Base-by-base conservation (phyloP, 1,139 yeast genomes). In the Blastobotrys indianensis region DNA sequence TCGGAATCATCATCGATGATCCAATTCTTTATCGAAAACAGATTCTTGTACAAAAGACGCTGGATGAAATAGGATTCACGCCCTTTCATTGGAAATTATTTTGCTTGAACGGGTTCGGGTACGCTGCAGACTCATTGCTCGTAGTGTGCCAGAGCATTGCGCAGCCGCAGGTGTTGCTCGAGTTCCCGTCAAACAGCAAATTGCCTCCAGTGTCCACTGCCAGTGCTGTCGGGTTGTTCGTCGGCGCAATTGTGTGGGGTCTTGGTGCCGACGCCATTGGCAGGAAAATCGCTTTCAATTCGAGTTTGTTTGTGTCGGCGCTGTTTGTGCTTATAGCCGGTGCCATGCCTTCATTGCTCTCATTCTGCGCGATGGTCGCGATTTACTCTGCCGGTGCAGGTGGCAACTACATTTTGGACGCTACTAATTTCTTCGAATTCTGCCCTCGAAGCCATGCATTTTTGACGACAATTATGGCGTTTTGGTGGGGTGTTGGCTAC, bases 401-500 rank as follows among this genome's bases (percentile, higher is more conserved):
- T 49, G 83, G 83, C 46, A 79, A 79, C 56, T 66, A 77, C 51
- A 80, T 77, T 4, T 63, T 78, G 33, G 84, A 79, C 61, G 76
- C 79, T 25, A 70, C 81, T 42, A 77, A 76, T 9, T 76, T 79
- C 52, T 62, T 79, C 47, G 83, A 79, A 56, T 77, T 70, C 52
- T 62, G 78, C 42, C 83, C 84, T 2, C 65, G 67, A 39, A 73
- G 69, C 44, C 63, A 72, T 51, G 79, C 76, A 52, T 75, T 72
- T 68, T 60, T 79, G 48, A 69, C 76, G 42, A 76, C 82, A 0
- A 65, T 75, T 32, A 68, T 78, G 65, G 82, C 83, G 9, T 62
- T 68, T 16, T 77, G 75, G 65, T 79, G 83, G 82, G 81, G 80
- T 45, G 64, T 78, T 44, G 83, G 83, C 30, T 81, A 77, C 60